Evolutionary conservation across 2,329 filamentous ascomycete species (phyloP).

Genomic region (Graphilbum ipis-grandicollis): DNA sequence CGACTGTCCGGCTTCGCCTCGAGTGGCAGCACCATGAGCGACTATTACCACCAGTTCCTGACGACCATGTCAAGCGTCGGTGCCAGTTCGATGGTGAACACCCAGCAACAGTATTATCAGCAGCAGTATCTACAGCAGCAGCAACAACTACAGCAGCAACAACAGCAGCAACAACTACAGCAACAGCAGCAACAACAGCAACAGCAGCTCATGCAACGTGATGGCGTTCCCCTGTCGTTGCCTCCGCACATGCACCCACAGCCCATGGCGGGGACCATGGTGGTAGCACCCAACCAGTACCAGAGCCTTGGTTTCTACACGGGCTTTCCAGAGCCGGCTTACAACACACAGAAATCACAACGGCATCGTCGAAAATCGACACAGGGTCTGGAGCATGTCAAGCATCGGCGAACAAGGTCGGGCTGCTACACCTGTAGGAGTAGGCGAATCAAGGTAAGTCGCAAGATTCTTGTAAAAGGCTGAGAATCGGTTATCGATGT

Average conservation of each 20-base stretch:
- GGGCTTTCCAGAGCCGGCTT: constrained; percentile 31
- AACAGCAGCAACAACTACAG: background rate
- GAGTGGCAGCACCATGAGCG: constrained; percentile 24
- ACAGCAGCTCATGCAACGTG: constrained; percentile 3
- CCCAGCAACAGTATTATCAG: background rate
- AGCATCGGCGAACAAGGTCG: constrained; percentile 82
- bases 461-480: too few species aligned
- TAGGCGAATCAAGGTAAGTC: constrained; percentile 59
- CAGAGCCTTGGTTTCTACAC: constrained; percentile 31
- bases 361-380: constrained; percentile 34
- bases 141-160: background rate
- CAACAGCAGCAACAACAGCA: constrained; percentile 1
- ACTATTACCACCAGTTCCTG: constrained; percentile 39
- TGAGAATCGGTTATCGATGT: too few species aligned
- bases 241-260: constrained; percentile 14
- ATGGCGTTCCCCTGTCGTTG: constrained; percentile 5
- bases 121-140: background rate
- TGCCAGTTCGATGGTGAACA: constrained; percentile 2
- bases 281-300: constrained; percentile 24
- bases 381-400: constrained; percentile 51
- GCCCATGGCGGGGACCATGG: constrained; percentile 14
- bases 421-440: constrained; percentile 86
- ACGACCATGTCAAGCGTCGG: constrained; percentile 31
- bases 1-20: background rate
- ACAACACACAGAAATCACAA: constrained; percentile 27